These are phyloP conservation scores for Aspergillus costaricaensis DNA, from an alignment of 2,329 filamentous ascomycete species.

Conservation along the genomic window DNA sequence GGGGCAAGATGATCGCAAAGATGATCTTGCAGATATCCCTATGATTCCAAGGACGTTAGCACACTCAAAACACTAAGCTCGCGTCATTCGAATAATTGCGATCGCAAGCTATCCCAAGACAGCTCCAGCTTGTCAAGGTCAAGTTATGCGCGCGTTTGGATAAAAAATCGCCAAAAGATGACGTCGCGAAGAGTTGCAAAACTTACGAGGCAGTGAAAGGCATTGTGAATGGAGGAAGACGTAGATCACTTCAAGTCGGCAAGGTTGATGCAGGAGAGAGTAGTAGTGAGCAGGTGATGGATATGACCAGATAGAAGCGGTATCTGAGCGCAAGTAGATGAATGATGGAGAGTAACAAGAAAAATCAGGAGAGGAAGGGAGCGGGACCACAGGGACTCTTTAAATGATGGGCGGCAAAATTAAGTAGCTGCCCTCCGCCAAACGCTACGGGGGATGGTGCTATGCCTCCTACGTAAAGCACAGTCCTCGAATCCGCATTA, in stretches of 20 bases:
- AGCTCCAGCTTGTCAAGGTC: neutral
- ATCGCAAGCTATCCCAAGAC: neutral
- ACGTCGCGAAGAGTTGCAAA: neutral
- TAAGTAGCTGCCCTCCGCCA: conserved; percentile 4
- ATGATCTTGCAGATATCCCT: conserved; percentile 81
- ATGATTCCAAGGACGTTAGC: conserved; percentile 14
- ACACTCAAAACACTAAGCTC: neutral
- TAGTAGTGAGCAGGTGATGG: neutral
- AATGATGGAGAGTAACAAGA: neutral
- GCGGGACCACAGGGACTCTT: conserved; percentile 7
- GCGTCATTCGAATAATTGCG: neutral
- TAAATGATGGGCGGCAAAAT: conserved; percentile 9
- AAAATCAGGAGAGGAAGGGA: conserved; percentile 2
- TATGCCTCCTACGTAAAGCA: conserved; percentile 3
- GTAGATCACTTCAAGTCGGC: conserved; percentile 9
- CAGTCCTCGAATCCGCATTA: neutral
- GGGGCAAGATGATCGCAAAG: conserved; percentile 85
- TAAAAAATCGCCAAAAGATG: neutral
- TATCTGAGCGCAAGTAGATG: neutral
- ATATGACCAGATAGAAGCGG: neutral
- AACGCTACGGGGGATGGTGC: neutral
- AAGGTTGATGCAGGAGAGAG: conserved; percentile 14
- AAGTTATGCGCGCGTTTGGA: neutral
- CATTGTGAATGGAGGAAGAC: conserved; percentile 44
- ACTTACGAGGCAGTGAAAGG: conserved; percentile 55